Evolutionary conservation across 371 early-diverging fungal species (phyloP), one percentile per base, ranked within the genome.

Genomic region (Funneliformis caledonium): DNA sequence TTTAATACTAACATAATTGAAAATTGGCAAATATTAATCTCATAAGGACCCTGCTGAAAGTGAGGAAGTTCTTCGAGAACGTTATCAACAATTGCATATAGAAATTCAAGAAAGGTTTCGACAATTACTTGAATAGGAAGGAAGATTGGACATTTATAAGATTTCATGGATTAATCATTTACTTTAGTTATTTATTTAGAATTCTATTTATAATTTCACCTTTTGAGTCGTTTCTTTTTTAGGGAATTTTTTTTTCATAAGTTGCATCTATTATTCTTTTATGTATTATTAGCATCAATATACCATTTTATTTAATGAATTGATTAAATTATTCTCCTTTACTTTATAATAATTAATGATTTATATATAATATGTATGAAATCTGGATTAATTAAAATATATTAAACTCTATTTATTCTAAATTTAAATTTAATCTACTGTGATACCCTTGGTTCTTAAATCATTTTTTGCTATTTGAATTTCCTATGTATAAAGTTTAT

Each of bases 81-180:
- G 92, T 84, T 98, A 97, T 86, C 87, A 91, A 60, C 92, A 93
- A 86, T 90, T 99, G 81, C 84, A 93, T 84, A 96, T 95, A 84
- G 98, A 99, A 84, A 97, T 99, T 83, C 99, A 99, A 88, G 96
- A 98, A 85, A 89, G 94, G 84, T 99, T 99, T 93, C 88, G 96
- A 69, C 87, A 86, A 19, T 84, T 96, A 70, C 82, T 88, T 70
- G 96, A 96, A 82, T 94, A 91, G 77, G 48, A 4, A 19, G 26
- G 19, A 69, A 8, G 19, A 61, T 75, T 22, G 9, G 9, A 14
- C 19, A 70, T 70, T 70, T 16, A 70, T 42, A 16, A 43, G 11
- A 43, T 14, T 10, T 70, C 43, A 42, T 43, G 14, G 82, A 81
- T 77, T 19, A 37, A 37, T 37, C 3, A 37, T 37, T 37, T 37